Evolutionary conservation across 2,329 filamentous ascomycete species (phyloP), one percentile per base, ranked within the genome.

Genomic region (Aspergillus pseudoterreus): DNA sequence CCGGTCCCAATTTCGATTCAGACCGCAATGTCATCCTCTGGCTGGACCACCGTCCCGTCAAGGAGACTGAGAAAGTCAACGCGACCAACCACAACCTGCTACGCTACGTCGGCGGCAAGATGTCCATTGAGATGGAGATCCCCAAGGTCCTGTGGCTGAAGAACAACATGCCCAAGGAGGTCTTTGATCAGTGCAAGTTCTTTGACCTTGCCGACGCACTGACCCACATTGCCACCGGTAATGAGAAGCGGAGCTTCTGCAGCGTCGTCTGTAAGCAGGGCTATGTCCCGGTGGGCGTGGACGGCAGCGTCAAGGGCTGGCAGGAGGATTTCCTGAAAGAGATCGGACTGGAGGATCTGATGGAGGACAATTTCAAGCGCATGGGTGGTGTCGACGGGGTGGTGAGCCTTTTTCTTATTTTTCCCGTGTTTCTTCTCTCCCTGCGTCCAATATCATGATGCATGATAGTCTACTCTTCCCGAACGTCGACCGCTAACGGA

Each of bases 91-190:
- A 99, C 78, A 94, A 95, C 71, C 79, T 99, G 49, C 83, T 99
- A 53, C 88, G 91, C 65, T 99, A 99, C 68, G 94, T 99, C 15
- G 94, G 94, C 61, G 94, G 94, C 57, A 92, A 88, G 70, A 99
- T 99, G 94, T 96, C 90, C 69, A 92, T 96, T 59, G 94, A 99
- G 78, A 99, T 99, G 94, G 94, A 99, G 72, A 95, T 99, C 50
- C 94, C 94, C 57, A 99, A 99, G 76, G 90, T 96, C 1, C 80
- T 97, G 52, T 99, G 94, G 94, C 81, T 99, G 67, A 97, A 97
- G 81, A 96, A 96, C 73, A 83, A 97, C 75, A 97, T 99, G 94
- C 88, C 94, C 2, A 81, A 87, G 50, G 89, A 96, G 63, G 78
- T 94, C 14, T 99, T 97, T 64, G 85, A 86, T 50, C 85, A 87